A percentile compares a stretch with the other conserved stretches of the same genome.
Evolutionary conservation across 1,284 basidiomycete species (phyloP).

Genomic region (Exobasidium cylindrosporum): DNA sequence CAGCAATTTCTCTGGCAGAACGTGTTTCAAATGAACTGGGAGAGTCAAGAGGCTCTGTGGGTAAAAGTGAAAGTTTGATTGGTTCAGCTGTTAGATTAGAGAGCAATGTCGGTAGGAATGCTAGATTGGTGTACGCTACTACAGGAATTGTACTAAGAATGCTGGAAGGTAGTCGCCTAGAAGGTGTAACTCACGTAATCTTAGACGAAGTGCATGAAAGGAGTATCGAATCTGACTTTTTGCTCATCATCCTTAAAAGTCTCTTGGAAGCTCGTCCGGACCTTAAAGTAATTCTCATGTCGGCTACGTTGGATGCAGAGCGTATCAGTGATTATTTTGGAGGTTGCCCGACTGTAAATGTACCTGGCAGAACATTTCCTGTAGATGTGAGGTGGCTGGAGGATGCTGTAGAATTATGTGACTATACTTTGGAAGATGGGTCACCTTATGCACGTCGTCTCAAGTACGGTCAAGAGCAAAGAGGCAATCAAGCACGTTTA

Average conservation of each 20-base stretch:
- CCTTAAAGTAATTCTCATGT: slow-evolving; percentile 93
- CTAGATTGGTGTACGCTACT: slow-evolving; percentile 63
- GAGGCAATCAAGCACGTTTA: slow-evolving; percentile 63
- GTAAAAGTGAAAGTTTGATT: slow-evolving; percentile 75
- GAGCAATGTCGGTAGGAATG: slow-evolving; percentile 63
- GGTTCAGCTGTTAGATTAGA: slow-evolving; percentile 95
- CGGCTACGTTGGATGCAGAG: slow-evolving; percentile 87
- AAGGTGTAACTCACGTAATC: slow-evolving; percentile 89
- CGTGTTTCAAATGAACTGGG: slow-evolving; percentile 92
- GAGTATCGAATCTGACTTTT: slow-evolving; percentile 94
- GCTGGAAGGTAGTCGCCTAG: slow-evolving; percentile 85
- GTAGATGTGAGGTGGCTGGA: slow-evolving; percentile 85
- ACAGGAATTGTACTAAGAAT: slow-evolving; percentile 96
- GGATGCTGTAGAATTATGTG: slow-evolving; percentile 81
- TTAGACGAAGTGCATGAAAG: slow-evolving; percentile 90
- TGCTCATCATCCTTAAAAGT: slow-evolving; percentile 91
- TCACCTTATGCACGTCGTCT: slow-evolving; percentile 71
- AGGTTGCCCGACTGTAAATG: slow-evolving; percentile 70
- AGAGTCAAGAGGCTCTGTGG: slow-evolving; percentile 76
- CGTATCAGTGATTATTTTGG: slow-evolving; percentile 93
- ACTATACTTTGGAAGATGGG: slow-evolving; percentile 72
- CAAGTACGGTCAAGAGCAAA: slow-evolving; percentile 29
- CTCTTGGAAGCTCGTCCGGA: slow-evolving; percentile 74
- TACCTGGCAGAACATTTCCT: slow-evolving; percentile 96
- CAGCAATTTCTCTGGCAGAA: slow-evolving; percentile 93